Conservation (phyloP, 2,329 filamentous ascomycete species). For the Diaporthe sp. region DNA sequence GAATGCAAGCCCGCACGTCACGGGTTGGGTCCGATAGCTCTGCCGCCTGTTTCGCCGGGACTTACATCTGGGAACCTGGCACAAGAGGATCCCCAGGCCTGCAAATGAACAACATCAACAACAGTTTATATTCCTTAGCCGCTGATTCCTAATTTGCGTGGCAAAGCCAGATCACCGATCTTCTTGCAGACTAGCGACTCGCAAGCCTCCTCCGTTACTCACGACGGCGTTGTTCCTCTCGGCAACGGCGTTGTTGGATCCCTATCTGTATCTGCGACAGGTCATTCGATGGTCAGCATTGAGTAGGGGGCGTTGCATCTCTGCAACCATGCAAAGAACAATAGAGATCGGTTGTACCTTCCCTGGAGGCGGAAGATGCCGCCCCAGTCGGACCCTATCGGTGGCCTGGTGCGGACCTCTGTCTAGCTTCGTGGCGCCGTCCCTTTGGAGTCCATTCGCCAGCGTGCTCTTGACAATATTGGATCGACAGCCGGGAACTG, state of each 20-base stretch:
- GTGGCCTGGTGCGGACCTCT: slow-evolving; percentile 36
- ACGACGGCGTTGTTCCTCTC: neutral
- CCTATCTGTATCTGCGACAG: slow-evolving; percentile 12
- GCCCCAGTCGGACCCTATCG: slow-evolving; percentile 30
- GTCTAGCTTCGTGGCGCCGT: slow-evolving; percentile 32
- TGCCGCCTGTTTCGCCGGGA: slow-evolving; percentile 12
- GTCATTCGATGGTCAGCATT: slow-evolving; percentile 24
- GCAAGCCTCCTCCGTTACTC: neutral
- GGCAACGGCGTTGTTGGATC: slow-evolving; percentile 13
- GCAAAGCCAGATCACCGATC: slow-evolving; percentile 24
- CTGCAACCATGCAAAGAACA: slow-evolving; percentile 18
- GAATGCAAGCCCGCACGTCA: neutral
- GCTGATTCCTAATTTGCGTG: slow-evolving; percentile 16
- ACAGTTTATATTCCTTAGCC: slow-evolving; percentile 10
- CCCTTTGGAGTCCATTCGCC: slow-evolving; percentile 7
- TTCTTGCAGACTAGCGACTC: slow-evolving; percentile 15
- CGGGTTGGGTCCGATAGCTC: neutral
- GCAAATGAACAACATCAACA: slow-evolving; percentile 29
- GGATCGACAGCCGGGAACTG: slow-evolving; percentile 1
- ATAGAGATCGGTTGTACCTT: slow-evolving; percentile 27
- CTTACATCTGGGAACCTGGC: slow-evolving; percentile 21
- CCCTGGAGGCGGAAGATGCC: slow-evolving; percentile 37
- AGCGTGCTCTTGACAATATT: slow-evolving; percentile 8
- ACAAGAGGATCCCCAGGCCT: neutral
- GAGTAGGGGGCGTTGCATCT: slow-evolving; percentile 19